phyloP scores from a whole-genome alignment of 2,329 filamentous ascomycete species.

The Helminthosporium solani region DNA sequence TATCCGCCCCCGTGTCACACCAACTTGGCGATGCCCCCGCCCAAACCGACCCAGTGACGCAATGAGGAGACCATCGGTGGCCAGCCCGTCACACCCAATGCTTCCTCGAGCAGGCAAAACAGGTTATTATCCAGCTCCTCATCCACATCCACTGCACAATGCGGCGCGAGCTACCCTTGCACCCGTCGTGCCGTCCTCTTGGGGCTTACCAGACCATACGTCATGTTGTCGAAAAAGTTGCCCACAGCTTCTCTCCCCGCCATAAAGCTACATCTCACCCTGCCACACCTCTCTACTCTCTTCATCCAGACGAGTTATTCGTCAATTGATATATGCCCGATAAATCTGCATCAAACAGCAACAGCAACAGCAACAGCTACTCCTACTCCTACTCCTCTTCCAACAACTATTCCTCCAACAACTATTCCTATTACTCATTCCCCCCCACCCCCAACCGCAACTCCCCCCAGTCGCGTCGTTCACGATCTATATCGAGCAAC shows the following conservation, averaged over 20 bases:
- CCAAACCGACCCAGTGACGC: conserved; percentile 37
- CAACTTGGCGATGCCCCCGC: conserved; percentile 34
- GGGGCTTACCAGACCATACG: conserved; percentile 26
- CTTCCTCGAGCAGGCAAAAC: conserved; percentile 32
- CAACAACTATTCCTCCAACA: too few species aligned
- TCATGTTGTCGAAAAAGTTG: conserved; percentile 31
- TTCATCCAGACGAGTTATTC: conserved; percentile 39
- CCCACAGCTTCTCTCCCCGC: conserved; percentile 18
- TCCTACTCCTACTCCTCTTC: conserved; percentile 55
- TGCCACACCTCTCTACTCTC: conserved; percentile 10
- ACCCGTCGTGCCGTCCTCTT: conserved; percentile 7
- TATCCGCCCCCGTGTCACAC: conserved; percentile 31
- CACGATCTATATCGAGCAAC: conserved; percentile 44
- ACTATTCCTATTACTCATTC: conserved; percentile 55
- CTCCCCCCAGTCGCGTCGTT: conserved; percentile 39
- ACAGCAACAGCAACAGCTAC: conserved; percentile 51
- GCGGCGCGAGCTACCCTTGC: conserved; percentile 41
- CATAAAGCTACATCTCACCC: conserved; percentile 32
- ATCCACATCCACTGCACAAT: conserved; percentile 19
- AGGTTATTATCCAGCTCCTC: too few species aligned
- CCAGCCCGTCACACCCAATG: conserved; percentile 27
- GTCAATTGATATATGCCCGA: conserved; percentile 51
- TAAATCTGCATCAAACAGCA: conserved; percentile 41
- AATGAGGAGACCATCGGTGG: conserved; percentile 31
- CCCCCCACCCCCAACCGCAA: conserved; percentile 51